A percentile compares a stretch with the other conserved stretches of the same genome.
Evolutionary conservation across 1,284 basidiomycete species (phyloP).

Genomic region (Rhodotorula sp.): DNA sequence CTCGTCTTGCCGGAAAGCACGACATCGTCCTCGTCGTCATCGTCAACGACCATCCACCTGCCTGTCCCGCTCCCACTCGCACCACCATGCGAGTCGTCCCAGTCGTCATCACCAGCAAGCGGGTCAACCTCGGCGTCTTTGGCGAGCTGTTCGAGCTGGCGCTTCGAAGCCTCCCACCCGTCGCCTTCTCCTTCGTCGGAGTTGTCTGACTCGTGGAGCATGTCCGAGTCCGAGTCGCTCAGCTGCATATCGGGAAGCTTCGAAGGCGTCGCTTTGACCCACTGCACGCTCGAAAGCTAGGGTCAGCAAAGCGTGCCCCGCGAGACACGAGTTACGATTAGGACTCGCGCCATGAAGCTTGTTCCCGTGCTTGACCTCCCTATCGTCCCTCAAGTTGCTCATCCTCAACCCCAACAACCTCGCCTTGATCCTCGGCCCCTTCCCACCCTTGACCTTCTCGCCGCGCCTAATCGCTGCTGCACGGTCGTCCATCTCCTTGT

Average conservation of each 20-base stretch:
- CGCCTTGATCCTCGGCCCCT: constrained; percentile 10
- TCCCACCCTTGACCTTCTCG: constrained; percentile 26
- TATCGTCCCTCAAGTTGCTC: constrained; percentile 41
- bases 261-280: neutral
- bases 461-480: constrained; percentile 14
- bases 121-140: constrained; percentile 2
- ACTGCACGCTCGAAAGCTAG: neutral
- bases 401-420: constrained; percentile 42
- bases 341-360: constrained; percentile 17
- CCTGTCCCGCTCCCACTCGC: constrained; percentile 5
- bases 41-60: constrained; percentile 9
- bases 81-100: constrained; percentile 4
- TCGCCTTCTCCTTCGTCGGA: neutral
- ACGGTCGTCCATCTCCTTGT: constrained; percentile 35
- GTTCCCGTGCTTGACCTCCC: constrained; percentile 12
- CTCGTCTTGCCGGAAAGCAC: neutral
- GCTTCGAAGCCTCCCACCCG: constrained; percentile 16
- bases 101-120: neutral
- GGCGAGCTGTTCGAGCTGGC: constrained; percentile 16
- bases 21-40: constrained; percentile 6
- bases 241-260: constrained; percentile 4
- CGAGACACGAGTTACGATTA: too few species aligned
- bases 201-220: constrained; percentile 14
- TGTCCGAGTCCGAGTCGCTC: constrained; percentile 14
- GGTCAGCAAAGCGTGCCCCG: too few species aligned